Evolutionary conservation across 2,329 filamentous ascomycete genomes (phyloP), one percentile per base, ranked within the genome.

Genomic region (Aspergillus intermedius): DNA sequence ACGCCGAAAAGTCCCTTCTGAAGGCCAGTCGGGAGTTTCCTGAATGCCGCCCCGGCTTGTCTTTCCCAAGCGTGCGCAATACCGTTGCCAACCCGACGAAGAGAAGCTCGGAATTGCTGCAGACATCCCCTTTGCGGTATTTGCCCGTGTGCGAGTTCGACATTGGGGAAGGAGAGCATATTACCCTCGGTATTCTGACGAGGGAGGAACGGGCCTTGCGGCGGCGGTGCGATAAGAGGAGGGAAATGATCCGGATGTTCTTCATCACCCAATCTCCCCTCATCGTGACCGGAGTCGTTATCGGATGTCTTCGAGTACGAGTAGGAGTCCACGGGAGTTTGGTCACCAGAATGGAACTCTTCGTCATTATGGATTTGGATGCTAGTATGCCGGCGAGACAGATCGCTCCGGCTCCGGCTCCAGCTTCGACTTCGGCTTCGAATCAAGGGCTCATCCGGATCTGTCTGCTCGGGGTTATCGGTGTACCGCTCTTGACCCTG

Each of bases 91-190:
- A 55, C 50, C 41, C 58, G 54, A 17, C 51, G 50, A 13, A 63
- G 41, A 7, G 50, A 58, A 39, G 59, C 50, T 47, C 59, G 66
- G 30, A 53, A 57, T 44, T 60, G 60, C 17, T 64, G 61, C n/a
- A 66, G 5, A 3, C 62, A 48, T 2, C 67, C 66, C 35, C 59
- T 53, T 3, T 65, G 56, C 1, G 57, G 47, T 3, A 59, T 53
- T 41, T 65, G 57, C 4, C 53, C 50, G 21, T 59, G 59, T 4
- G 61, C 54, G 13, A 63, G 50, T 42, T 69, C 67, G 1, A 72
- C 64, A 35, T 63, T 62, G 6, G 66, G 56, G 63, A 88, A 87
- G 1, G 78, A 80, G 47, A 82, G 75, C 13, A 86, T 83, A 53
- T 82, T 74, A 41, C 78, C 76, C 3, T 70, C 68, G 8, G 71